Base-by-base conservation (phyloP, 2,329 filamentous ascomycete genomes). In the Ceratocystis papillata region DNA sequence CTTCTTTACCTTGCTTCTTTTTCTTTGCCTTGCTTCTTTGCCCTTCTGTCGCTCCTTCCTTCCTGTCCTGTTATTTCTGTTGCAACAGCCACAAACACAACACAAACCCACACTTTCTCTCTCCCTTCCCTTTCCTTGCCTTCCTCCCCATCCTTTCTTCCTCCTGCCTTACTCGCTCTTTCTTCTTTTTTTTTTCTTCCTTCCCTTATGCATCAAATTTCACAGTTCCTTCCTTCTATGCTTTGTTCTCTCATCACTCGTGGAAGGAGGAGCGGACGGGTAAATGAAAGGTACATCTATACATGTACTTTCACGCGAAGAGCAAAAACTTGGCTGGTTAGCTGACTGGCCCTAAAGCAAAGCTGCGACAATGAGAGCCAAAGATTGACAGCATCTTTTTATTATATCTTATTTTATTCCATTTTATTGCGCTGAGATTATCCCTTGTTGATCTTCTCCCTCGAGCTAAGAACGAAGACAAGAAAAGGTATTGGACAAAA, bases 221-320 rank as follows among this genome's bases (percentile, higher is more conserved):
- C 33, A 46, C 25, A 57, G 53, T 57, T 57, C 53, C 25, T 57
- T 57, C 28, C 53, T 57, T 33, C 22, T 30, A 57, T 30, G 53
- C 22, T 3, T 30, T 30, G 28, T 33, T 33, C 22, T 20, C 48
- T 30, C 4, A 25, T 3, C 7, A 15, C 4, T 17, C 6, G 10
- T 33, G 28, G 25, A 28, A 30, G 53, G 10, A 30, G 48, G 7
- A 20, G 22, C 10, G 7, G n/a, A 20, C 22, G 22, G 48, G 4
- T 22, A 25, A 53, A n/a, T 53, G 15, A 25, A 25, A 30, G 22
- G 53, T 33, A 57, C 53, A 57, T 17, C 17, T 4, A 22, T 20
- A 48, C 46, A 48, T 48, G 17, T 48, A 20, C 20, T 6, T 48
- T n/a, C 20, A 8, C n/a, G 20, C 20, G 17, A n/a, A 41, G 37